Evolutionary conservation across 2,329 filamentous ascomycete species (phyloP).

Genomic region (Juglanconis sp.): DNA sequence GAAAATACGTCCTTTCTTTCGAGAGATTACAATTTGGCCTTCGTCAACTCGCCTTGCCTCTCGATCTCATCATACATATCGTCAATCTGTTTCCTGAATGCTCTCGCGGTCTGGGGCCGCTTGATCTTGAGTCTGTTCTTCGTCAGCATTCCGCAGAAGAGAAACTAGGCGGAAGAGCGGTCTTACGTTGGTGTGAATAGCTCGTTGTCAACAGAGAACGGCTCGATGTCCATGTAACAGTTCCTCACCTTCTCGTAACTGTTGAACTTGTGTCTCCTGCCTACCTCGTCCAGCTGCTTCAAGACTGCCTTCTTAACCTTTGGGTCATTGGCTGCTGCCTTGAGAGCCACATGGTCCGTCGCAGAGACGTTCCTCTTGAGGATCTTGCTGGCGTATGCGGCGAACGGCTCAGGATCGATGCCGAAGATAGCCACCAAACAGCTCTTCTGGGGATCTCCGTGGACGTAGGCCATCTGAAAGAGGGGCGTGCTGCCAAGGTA

Average conservation of each 20-base stretch:
- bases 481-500: slow-evolving; percentile 79
- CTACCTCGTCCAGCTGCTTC: slow-evolving; percentile 75
- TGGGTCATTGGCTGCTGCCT: slow-evolving; percentile 63
- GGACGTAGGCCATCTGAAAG: slow-evolving; percentile 79
- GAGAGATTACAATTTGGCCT: slow-evolving; percentile 42
- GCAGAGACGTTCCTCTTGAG: slow-evolving; percentile 63
- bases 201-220: slow-evolving; percentile 91
- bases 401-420: slow-evolving; percentile 80
- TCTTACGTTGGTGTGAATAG: slow-evolving; percentile 84
- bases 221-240: slow-evolving; percentile 74
- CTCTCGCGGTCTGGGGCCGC: slow-evolving; percentile 53
- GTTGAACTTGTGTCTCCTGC: slow-evolving; percentile 83
- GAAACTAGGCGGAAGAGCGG: background rate
- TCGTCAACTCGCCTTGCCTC: slow-evolving; percentile 31
- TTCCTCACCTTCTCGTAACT: slow-evolving; percentile 81
- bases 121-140: slow-evolving; percentile 54
- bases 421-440: slow-evolving; percentile 84
- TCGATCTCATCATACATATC: slow-evolving; percentile 56
- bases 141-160: slow-evolving; percentile 5
- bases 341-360: slow-evolving; percentile 65
- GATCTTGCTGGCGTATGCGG: slow-evolving; percentile 73
- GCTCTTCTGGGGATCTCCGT: slow-evolving; percentile 82
- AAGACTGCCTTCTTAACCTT: slow-evolving; percentile 73
- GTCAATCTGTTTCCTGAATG: slow-evolving; percentile 51
- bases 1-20: background rate